Percentiles rank a stretch among this genome's conserved stretches.
These are phyloP conservation scores for Agaricus subrufescens DNA, from an alignment of 768 basidiomycete genomes.

Conservation along the genomic window DNA sequence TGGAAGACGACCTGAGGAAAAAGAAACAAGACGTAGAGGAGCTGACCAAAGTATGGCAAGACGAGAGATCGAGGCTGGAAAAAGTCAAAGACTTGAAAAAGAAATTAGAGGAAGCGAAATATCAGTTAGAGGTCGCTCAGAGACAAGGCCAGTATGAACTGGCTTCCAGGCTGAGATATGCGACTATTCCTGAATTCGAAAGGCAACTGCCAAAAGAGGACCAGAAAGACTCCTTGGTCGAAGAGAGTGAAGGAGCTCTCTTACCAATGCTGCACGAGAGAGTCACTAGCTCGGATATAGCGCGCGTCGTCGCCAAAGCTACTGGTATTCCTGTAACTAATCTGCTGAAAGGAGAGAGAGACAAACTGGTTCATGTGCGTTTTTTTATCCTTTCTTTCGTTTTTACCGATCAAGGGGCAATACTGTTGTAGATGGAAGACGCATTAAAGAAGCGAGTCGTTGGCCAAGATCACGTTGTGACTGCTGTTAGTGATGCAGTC, in stretches of 20 bases:
- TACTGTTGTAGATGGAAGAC: conserved; percentile 73
- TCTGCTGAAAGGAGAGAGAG: conserved; percentile 82
- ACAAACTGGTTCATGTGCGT: conserved; percentile 83
- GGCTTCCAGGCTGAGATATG: conserved; percentile 79
- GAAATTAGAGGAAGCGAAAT: conserved; percentile 76
- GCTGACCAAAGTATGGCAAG: conserved; percentile 68
- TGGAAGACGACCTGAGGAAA: conserved; percentile 55
- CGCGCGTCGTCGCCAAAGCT: conserved; percentile 80
- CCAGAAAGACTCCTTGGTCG: conserved; percentile 28
- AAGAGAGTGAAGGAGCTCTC: conserved; percentile 36
- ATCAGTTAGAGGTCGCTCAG: conserved; percentile 84
- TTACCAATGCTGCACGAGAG: conserved; percentile 76
- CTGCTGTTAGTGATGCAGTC: conserved; percentile 84
- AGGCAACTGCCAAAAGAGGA: conserved; percentile 60
- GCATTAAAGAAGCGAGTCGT: conserved; percentile 69
- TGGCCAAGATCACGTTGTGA: conserved; percentile 87
- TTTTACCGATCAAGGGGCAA: not conserved
- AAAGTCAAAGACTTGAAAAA: conserved; percentile 70
- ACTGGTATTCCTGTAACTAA: conserved; percentile 92
- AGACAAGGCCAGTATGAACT: conserved; percentile 83
- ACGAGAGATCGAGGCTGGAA: conserved; percentile 66
- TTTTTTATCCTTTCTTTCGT: too few species aligned
- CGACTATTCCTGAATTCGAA: conserved; percentile 80
- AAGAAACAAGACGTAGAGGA: conserved; percentile 62
- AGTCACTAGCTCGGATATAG: conserved; percentile 86